A percentile compares a stretch with the other conserved stretches of the same genome.
These are phyloP conservation scores for Scutellaria minor DNA, from an alignment of 257 asterid species.

Conservation along the genomic window DNA sequence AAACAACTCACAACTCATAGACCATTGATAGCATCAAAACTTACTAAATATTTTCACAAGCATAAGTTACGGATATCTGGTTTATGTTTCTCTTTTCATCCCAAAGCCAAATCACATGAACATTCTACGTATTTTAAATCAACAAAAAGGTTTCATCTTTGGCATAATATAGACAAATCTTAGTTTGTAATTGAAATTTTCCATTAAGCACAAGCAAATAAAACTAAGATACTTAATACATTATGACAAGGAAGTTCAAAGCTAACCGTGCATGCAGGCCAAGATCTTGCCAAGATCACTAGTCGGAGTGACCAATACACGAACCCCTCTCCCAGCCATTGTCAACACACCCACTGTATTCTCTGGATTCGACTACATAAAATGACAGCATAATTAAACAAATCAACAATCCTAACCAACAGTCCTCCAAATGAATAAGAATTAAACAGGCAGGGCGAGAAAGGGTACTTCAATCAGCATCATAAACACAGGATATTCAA, in stretches of 20 bases:
- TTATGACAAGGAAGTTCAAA: conserved; percentile 5
- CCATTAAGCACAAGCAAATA: not conserved
- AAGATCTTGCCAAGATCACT: conserved; percentile 99
- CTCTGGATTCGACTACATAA: conserved; percentile 86
- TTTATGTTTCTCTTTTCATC: not conserved
- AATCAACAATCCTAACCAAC: conserved; percentile 17
- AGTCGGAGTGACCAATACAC: conserved; percentile 93
- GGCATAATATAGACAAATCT: not conserved
- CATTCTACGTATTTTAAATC: not conserved
- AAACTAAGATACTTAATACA: conserved; percentile 3
- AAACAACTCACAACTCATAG: not conserved
- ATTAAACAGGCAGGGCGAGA: not conserved
- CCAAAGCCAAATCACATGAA: conserved; percentile 15
- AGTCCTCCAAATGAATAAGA: conserved; percentile 9
- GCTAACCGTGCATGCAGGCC: conserved; percentile 97
- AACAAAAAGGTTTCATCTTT: not conserved
- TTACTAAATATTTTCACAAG: not conserved
- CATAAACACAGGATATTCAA: not conserved
- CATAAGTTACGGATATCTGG: conserved; percentile 7
- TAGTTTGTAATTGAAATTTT: not conserved
- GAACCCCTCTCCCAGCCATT: conserved; percentile 97
- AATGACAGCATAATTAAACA: not conserved
- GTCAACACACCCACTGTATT: conserved; percentile 94
- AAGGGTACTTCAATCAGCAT: conserved; percentile 32
- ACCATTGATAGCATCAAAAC: not conserved